Evolutionary conservation across 2,329 filamentous ascomycete species (phyloP).

Genomic region (Colletotrichum sp.): DNA sequence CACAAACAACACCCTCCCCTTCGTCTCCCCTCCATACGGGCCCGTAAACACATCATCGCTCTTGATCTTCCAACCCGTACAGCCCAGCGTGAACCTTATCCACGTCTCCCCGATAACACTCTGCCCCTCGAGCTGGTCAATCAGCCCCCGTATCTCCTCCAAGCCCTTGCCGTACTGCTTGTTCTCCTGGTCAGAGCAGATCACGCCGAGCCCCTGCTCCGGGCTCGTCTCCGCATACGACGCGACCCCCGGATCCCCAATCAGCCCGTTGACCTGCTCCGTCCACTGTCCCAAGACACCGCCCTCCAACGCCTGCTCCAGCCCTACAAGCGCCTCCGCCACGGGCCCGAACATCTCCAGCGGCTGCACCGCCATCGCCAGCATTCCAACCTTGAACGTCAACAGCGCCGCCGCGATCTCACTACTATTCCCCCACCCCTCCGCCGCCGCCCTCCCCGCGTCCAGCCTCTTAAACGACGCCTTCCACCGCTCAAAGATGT

Average conservation of each 20-base stretch:
- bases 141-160: neutral
- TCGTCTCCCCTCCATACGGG: neutral
- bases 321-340: neutral
- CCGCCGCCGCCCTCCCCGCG: constrained; percentile 9
- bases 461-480: constrained; percentile 23
- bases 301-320: neutral
- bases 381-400: neutral
- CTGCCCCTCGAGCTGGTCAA: neutral
- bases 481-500: constrained; percentile 34
- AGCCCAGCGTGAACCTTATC: neutral
- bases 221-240: neutral
- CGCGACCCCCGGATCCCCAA: neutral
- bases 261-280: neutral
- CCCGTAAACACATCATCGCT: neutral
- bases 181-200: neutral
- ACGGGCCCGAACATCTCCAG: neutral
- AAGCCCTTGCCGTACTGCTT: neutral
- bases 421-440: constrained; percentile 21
- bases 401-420: neutral
- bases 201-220: neutral
- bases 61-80: neutral
- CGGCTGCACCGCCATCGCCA: neutral
- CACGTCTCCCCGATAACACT: neutral
- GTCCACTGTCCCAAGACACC: neutral
- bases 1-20: neutral